A percentile compares a stretch with the other conserved stretches of the same genome.
Evolutionary conservation across 1,284 basidiomycete species (phyloP).

Genomic region (Schizopora paradoxa): DNA sequence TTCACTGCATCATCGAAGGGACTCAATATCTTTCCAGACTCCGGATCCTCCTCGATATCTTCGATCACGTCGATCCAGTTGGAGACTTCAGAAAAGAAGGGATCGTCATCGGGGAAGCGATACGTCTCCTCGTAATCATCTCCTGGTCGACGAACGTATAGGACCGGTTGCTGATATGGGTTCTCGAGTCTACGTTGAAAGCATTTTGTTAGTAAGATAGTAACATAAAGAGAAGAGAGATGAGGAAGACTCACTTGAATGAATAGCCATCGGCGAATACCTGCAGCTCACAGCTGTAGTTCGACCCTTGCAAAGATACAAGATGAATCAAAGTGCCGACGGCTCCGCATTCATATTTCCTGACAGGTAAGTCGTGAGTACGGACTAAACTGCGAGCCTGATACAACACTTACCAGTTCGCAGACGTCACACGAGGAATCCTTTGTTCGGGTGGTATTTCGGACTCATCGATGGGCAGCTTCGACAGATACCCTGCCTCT

Average conservation of each 20-base stretch:
- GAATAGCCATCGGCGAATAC: slow-evolving; percentile 87
- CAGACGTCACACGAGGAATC: slow-evolving; percentile 75
- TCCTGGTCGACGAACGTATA: slow-evolving; percentile 81
- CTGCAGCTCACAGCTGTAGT: slow-evolving; percentile 92
- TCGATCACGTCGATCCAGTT: slow-evolving; percentile 81
- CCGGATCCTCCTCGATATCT: slow-evolving; percentile 69
- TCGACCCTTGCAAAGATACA: slow-evolving; percentile 82
- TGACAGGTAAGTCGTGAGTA: slow-evolving; percentile 25
- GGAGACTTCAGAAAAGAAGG: slow-evolving; percentile 88
- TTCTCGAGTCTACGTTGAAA: slow-evolving; percentile 64
- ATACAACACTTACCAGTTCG: slow-evolving; percentile 66
- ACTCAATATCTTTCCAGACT: slow-evolving; percentile 65
- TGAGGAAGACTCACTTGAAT: slow-evolving; percentile 49
- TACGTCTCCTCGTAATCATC: slow-evolving; percentile 79
- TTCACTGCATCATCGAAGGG: slow-evolving; percentile 80
- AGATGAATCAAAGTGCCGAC: slow-evolving; percentile 90
- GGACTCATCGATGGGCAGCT: slow-evolving; percentile 76
- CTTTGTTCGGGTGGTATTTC: slow-evolving; percentile 75
- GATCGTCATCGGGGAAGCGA: slow-evolving; percentile 81
- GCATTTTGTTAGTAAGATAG: slow-evolving; percentile 7
- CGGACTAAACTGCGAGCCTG: too few relatives aligned
- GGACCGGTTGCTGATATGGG: slow-evolving; percentile 79
- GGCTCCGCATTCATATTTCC: slow-evolving; percentile 92
- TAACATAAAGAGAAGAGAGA: slow-evolving; percentile 18
- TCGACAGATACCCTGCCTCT: slow-evolving; percentile 80